phyloP scores from a whole-genome alignment of 2,329 filamentous ascomycete genomes.

The Aspergillus sp. region DNA sequence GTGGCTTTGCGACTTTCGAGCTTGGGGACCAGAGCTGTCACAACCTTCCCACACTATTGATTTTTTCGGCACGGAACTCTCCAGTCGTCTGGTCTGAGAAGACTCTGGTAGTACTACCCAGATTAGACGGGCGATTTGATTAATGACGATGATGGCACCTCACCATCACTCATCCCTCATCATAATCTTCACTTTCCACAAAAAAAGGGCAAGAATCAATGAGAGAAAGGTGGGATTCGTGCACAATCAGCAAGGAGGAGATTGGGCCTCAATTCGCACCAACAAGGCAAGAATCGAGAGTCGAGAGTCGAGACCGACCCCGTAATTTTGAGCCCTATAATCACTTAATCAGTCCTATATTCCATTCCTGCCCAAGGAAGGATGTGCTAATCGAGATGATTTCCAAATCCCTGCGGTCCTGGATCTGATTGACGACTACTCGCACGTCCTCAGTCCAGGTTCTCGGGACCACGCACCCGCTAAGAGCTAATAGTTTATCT shows the following conservation, averaged over 20 bases:
- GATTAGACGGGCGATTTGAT: too few relatives aligned
- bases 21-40: slow-evolving; percentile 9
- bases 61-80: not conserved
- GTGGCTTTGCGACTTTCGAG: slow-evolving; percentile 1
- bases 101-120: not conserved
- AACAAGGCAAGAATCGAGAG: too few relatives aligned
- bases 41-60: slow-evolving; percentile 3
- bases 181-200: too few relatives aligned
- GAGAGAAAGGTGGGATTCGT: not conserved
- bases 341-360: not conserved
- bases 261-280: too few relatives aligned
- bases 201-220: not conserved
- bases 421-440: not conserved
- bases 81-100: not conserved
- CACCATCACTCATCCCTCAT: too few relatives aligned
- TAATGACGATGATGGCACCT: too few relatives aligned
- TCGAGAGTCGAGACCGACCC: not conserved
- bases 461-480: slow-evolving; percentile 2
- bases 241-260: not conserved
- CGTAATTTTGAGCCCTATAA: too few relatives aligned
- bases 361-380: not conserved
- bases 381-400: slow-evolving; percentile 3
- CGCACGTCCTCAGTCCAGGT: slow-evolving; percentile 7
- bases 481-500: slow-evolving; percentile 7
- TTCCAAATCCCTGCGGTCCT: slow-evolving; percentile 10